phyloP scores from a whole-genome alignment of 106 monocot genomes.

The Dioscorea alata region DNA sequence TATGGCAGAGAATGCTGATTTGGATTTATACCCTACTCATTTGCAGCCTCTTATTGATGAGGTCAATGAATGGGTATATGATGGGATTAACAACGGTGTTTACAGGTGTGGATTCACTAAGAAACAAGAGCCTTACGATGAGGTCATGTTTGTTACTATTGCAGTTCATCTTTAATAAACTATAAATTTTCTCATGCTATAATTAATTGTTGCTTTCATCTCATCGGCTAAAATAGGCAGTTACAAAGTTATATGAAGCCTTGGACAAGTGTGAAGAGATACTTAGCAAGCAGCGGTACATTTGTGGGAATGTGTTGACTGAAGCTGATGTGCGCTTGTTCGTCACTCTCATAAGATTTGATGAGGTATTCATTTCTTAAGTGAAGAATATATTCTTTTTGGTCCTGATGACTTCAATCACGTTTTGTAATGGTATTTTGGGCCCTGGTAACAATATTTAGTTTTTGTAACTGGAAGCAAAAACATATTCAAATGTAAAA shows the following conservation, averaged over 20 bases:
- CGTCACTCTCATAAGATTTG: slow-evolving; percentile 94
- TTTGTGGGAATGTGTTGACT: slow-evolving; percentile 75
- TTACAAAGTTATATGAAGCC: slow-evolving; percentile 51
- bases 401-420: neutral
- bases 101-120: slow-evolving; percentile 92
- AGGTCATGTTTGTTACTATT: slow-evolving; percentile 30
- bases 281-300: slow-evolving; percentile 72
- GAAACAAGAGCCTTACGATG: slow-evolving; percentile 90
- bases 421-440: too few species aligned
- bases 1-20: slow-evolving; percentile 65
- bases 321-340: slow-evolving; percentile 92
- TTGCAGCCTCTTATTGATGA: slow-evolving; percentile 59
- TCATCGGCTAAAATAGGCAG: slow-evolving; percentile 45
- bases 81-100: slow-evolving; percentile 90
- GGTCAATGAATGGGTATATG: slow-evolving; percentile 85
- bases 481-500: too few species aligned
- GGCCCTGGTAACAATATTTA: too few species aligned
- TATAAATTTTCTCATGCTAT: too few species aligned
- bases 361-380: slow-evolving; percentile 56
- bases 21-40: slow-evolving; percentile 77
- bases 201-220: slow-evolving; percentile 1
- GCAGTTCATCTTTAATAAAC: too few species aligned
- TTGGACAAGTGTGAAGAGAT: slow-evolving; percentile 87
- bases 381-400: neutral
- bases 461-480: too few species aligned